phyloP scores from a whole-genome alignment of 257 asterid species.

The Rhazya stricta region DNA sequence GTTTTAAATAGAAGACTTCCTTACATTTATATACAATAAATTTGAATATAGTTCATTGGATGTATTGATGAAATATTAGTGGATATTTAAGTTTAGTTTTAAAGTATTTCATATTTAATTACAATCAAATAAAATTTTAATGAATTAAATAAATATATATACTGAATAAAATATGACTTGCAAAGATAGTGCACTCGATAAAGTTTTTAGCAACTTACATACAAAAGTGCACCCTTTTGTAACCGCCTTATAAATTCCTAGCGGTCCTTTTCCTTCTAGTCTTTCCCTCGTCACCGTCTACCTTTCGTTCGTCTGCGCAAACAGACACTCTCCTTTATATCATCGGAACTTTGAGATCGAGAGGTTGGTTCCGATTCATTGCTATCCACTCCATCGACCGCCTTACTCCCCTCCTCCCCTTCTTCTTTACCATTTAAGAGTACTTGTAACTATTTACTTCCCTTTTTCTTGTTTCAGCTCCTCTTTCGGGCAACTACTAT shows the following conservation, averaged over 20 bases:
- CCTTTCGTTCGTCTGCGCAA: background rate
- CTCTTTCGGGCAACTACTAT: too few species aligned
- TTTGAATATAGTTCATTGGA: too few species aligned
- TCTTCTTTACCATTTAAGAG: background rate
- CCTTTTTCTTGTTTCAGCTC: background rate
- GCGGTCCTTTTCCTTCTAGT: conserved; percentile 2
- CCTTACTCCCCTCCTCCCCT: background rate
- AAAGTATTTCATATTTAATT: background rate
- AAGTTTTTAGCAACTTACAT: background rate
- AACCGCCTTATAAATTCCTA: background rate
- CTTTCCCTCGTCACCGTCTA: background rate
- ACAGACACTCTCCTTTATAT: background rate
- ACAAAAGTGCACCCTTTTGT: background rate
- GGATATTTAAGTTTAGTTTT: too few species aligned
- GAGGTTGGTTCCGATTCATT: background rate
- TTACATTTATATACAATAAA: too few species aligned
- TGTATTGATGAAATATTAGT: too few species aligned
- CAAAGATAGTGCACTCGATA: background rate
- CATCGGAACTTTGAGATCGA: too few species aligned
- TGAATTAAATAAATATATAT: too few species aligned
- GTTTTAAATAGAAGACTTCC: too few species aligned
- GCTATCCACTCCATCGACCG: background rate
- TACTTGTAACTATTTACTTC: background rate
- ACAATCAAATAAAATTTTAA: too few species aligned
- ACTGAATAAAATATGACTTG: too few species aligned